Conservation (phyloP, 129 eudicot genomes). For the Silybum marianum region DNA sequence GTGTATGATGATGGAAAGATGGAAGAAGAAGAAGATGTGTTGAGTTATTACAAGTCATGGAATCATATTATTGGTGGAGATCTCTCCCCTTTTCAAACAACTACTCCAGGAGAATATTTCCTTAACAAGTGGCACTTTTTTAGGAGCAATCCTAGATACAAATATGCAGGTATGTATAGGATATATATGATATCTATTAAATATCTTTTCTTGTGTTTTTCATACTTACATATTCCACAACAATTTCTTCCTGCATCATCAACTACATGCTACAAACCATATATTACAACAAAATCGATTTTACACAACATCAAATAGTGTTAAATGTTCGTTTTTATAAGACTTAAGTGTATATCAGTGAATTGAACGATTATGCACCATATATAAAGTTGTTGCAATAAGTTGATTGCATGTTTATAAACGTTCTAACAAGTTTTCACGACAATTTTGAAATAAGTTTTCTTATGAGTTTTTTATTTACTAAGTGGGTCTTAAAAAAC, state of each 20-base stretch:
- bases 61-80: conserved; percentile 7
- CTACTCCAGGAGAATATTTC: conserved; percentile 20
- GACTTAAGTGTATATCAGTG: not conserved
- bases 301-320: not conserved
- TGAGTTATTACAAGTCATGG: conserved; percentile 23
- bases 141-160: not conserved
- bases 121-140: not conserved
- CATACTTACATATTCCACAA: not conserved
- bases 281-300: not conserved
- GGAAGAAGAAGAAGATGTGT: not conserved
- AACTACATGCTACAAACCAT: not conserved
- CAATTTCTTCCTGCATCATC: not conserved
- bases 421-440: not conserved
- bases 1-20: conserved; percentile 11
- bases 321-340: no score
- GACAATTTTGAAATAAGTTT: not conserved
- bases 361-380: not conserved
- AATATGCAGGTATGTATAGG: not conserved
- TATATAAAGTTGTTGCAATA: not conserved
- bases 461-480: not conserved
- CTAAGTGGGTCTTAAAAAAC: not conserved
- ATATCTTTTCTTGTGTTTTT: not conserved
- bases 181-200: not conserved
- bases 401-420: not conserved
- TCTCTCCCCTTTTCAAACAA: conserved; percentile 10